Base-by-base conservation (phyloP, 2,329 filamentous ascomycete genomes). In the Cyphellophora attinorum region DNA sequence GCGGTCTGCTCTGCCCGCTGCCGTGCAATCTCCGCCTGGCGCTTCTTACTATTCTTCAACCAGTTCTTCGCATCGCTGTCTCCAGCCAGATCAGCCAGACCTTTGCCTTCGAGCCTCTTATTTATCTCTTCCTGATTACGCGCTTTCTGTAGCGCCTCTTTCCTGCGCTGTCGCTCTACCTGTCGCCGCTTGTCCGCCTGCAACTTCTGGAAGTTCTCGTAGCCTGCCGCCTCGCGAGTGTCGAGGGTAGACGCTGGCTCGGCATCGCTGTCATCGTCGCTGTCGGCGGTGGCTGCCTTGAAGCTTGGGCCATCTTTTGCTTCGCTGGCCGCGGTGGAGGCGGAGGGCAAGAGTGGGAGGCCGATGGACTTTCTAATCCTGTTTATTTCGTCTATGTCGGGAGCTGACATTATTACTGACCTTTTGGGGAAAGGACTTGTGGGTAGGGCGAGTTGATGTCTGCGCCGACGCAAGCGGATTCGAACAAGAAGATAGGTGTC, bases 31-130 rank as follows among this genome's bases (percentile, higher is more conserved):
- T 88, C 84, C 70, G 86, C 93, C 58, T 93, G 85, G 33, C 88
- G 73, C 66, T 93, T 96, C 70, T 93, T 96, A 57, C 89, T 81
- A 40, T 80, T 80, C 48, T 81, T 75, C 40, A 98, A 59, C 91
- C 91, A 98, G 2, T 82, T 70, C 55, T 83, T 83, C 11, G 89
- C 84, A 56, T 93, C 85, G 16, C 82, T 48, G 6, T 68, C 74
- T 2, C 74, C 76, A 6, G 19, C 40, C 0, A 64, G 67, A 21
- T 96, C 91, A 31, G 83, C 91, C 3, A 98, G 64, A 1, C 88
- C 82, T 54, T 81, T 79, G 39, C 91, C 91, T 8, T 25, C 21
- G 21, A 25, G 21, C 21, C 21, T 25, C 21, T 25, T 25, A 8
- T n/a, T 8, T 25, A 8, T 25, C 21, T 25, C 21, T 25, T 25